Evolutionary conservation across 2,329 filamentous ascomycete genomes (phyloP).

Genomic region (Metarhizium humberi): DNA sequence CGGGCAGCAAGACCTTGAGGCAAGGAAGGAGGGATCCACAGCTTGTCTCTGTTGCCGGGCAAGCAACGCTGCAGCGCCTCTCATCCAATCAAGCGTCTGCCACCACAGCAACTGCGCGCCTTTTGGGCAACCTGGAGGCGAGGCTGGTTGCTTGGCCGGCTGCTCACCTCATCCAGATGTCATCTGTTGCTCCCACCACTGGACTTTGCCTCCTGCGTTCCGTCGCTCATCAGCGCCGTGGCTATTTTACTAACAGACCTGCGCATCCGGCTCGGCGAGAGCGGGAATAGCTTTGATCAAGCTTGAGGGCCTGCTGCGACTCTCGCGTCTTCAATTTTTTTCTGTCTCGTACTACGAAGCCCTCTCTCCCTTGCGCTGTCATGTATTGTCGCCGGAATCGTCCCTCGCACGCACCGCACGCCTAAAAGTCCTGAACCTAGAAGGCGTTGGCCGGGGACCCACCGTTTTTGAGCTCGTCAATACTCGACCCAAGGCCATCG

Average conservation of each 20-base stretch:
- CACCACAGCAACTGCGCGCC: conserved; percentile 9
- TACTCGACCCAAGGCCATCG: background rate
- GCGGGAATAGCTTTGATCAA: background rate
- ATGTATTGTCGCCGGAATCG: background rate
- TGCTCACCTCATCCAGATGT: conserved; percentile 1
- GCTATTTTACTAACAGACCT: background rate
- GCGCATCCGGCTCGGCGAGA: background rate
- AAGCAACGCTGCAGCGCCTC: conserved; percentile 3
- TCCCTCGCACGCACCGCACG: background rate
- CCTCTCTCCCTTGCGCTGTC: background rate
- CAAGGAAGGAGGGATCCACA: background rate
- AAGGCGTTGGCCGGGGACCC: background rate
- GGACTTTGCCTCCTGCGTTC: background rate
- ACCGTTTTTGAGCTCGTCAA: background rate
- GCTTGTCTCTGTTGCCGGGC: conserved; percentile 11
- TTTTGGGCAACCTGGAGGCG: background rate
- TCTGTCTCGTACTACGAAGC: background rate
- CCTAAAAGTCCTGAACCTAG: conserved; percentile 1
- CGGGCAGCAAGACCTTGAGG: background rate
- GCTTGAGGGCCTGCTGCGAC: background rate
- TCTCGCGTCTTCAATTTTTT: background rate
- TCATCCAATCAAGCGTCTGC: conserved; percentile 10
- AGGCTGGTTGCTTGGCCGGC: background rate
- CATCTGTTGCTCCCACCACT: background rate
- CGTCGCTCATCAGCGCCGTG: background rate